These are phyloP conservation scores for Scedosporium aurantiacum DNA, from an alignment of 2,329 filamentous ascomycete species.

Conservation along the genomic window DNA sequence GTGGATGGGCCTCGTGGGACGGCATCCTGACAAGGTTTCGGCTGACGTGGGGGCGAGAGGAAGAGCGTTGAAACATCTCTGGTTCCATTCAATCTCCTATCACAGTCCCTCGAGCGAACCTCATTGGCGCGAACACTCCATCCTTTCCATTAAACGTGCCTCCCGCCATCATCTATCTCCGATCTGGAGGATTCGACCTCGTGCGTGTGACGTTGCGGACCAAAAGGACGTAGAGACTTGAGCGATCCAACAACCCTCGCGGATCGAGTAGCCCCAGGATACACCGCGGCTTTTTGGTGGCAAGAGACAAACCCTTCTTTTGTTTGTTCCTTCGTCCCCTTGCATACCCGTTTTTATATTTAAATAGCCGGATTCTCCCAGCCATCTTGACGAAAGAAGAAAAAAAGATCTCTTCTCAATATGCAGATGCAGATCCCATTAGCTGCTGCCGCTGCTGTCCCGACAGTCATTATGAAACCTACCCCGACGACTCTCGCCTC, in stretches of 20 bases:
- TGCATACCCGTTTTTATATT: neutral
- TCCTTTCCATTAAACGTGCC: too few relatives aligned
- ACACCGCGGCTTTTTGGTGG: too few relatives aligned
- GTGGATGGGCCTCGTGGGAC: too few relatives aligned
- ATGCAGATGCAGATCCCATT: constrained; percentile 8
- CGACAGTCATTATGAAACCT: constrained; percentile 4
- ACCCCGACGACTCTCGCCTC: neutral
- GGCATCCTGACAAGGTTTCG: too few relatives aligned
- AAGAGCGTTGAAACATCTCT: too few relatives aligned
- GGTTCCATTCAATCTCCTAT: too few relatives aligned
- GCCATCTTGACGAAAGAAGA: neutral
- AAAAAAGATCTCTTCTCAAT: neutral
- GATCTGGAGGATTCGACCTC: too few relatives aligned
- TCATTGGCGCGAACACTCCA: too few relatives aligned
- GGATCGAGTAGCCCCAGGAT: neutral
- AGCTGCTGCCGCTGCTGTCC: neutral
- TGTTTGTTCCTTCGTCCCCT: neutral
- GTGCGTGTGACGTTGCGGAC: too few relatives aligned
- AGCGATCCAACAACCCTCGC: neutral
- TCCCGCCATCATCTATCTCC: too few relatives aligned
- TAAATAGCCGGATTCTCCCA: constrained; percentile 2
- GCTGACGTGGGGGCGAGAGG: too few relatives aligned
- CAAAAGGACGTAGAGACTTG: neutral
- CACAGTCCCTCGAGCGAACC: too few relatives aligned
- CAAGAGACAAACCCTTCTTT: neutral